Conservation (phyloP, 257 asterid genomes). For the Nyctanthes arbortristis region DNA sequence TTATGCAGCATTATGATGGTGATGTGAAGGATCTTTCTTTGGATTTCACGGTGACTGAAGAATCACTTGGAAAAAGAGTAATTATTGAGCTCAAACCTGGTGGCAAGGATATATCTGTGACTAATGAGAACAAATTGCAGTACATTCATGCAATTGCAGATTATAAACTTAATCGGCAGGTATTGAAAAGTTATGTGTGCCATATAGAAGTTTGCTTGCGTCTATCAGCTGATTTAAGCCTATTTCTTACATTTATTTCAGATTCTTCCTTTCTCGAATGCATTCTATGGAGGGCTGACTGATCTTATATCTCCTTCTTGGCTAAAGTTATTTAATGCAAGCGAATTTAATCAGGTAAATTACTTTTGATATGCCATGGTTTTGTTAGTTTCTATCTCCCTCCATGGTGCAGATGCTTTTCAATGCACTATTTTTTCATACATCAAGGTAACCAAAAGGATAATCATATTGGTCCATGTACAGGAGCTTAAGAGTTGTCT, state of each 20-base stretch:
- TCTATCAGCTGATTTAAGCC: slow-evolving; percentile 33
- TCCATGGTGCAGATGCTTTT: not conserved
- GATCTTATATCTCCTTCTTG: slow-evolving; percentile 95
- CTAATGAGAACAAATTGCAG: slow-evolving; percentile 93
- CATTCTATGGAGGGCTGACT: slow-evolving; percentile 88
- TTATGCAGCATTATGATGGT: slow-evolving; percentile 88
- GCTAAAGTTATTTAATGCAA: slow-evolving; percentile 91
- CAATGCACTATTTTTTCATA: not conserved
- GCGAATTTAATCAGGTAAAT: slow-evolving; percentile 94
- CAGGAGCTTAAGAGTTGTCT: slow-evolving; percentile 18
- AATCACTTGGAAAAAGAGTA: slow-evolving; percentile 68
- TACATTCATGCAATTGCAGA: slow-evolving; percentile 97
- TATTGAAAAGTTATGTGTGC: slow-evolving; percentile 29
- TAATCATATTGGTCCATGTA: not conserved
- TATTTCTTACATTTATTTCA: slow-evolving; percentile 43
- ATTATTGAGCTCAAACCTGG: slow-evolving; percentile 92
- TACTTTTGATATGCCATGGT: slow-evolving; percentile 19
- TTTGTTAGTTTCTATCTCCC: slow-evolving; percentile 2
- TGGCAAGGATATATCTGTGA: slow-evolving; percentile 77
- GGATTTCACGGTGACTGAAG: slow-evolving; percentile 97
- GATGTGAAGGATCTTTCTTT: slow-evolving; percentile 74
- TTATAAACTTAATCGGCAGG: slow-evolving; percentile 95
- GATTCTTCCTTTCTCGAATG: slow-evolving; percentile 94
- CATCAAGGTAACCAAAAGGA: not conserved
- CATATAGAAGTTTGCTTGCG: slow-evolving; percentile 20